Evolutionary conservation across 805 yeast genomes (phyloP).

Genomic region (Pichia paraexigua): DNA sequence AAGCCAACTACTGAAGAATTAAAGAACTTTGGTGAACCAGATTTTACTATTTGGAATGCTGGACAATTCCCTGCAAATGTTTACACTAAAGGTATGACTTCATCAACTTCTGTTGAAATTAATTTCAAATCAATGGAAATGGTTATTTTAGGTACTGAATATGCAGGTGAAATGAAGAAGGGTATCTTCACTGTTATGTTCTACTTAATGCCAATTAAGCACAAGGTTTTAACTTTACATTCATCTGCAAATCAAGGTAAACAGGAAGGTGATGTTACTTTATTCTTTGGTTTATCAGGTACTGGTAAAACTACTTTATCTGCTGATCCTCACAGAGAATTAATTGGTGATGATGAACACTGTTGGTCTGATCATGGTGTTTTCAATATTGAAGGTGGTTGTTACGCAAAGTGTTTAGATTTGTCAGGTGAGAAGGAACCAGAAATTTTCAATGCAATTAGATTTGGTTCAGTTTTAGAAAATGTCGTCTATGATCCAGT

Average conservation of each 20-base stretch:
- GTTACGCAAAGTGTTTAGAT: conserved; percentile 96
- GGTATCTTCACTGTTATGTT: conserved; percentile 99
- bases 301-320: conserved; percentile 97
- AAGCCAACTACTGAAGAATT: conserved; percentile 90
- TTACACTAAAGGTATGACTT: conserved; percentile 95
- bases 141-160: conserved; percentile 97
- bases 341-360: conserved; percentile 98
- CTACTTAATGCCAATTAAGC: conserved; percentile 93
- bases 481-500: conserved; percentile 79
- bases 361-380: conserved; percentile 99
- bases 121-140: conserved; percentile 97
- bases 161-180: conserved; percentile 99
- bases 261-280: conserved; percentile 75
- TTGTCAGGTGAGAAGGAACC: conserved; percentile 91
- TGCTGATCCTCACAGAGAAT: conserved; percentile 88
- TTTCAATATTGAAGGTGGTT: conserved; percentile 98
- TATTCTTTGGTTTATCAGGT: conserved; percentile 95
- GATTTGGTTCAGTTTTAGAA: conserved; percentile 90
- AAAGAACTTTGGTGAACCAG: conserved; percentile 89
- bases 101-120: conserved; percentile 90
- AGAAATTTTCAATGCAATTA: conserved; percentile 91
- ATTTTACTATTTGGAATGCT: conserved; percentile 95
- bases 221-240: conserved; percentile 86
- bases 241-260: conserved; percentile 91
- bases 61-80: conserved; percentile 98